Percentiles rank a stretch among this genome's conserved stretches.
Evolutionary conservation across 768 basidiomycete species (phyloP).

Genomic region (Boletus patriciae): DNA sequence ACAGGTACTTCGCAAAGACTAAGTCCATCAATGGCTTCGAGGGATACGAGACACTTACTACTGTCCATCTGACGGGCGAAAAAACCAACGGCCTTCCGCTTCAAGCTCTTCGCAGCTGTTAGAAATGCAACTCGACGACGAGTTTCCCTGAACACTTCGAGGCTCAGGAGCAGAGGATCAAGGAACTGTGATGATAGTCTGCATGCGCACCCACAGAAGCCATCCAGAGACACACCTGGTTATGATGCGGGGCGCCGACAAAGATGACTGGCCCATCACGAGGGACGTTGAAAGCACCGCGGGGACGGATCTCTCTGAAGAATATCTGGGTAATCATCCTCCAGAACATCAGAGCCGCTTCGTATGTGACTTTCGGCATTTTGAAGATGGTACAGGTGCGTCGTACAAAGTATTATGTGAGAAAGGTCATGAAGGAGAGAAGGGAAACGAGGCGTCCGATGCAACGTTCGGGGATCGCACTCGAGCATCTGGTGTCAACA

Average conservation of each 20-base stretch:
- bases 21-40: conserved; percentile 6
- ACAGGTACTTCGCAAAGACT: conserved; percentile 71
- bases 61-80: conserved; percentile 83
- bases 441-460: not conserved
- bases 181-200: conserved; percentile 63
- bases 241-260: conserved; percentile 89
- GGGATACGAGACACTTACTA: conserved; percentile 51
- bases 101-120: conserved; percentile 87
- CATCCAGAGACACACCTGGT: conserved; percentile 58
- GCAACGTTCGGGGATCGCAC: not conserved
- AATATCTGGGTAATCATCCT: conserved; percentile 85
- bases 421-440: conserved; percentile 13
- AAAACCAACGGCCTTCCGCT: conserved; percentile 73
- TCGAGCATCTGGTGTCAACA: conserved; percentile 22
- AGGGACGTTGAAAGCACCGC: conserved; percentile 95
- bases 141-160: conserved; percentile 85
- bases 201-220: conserved; percentile 8
- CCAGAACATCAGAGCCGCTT: conserved; percentile 83
- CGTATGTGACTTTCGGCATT: conserved; percentile 48
- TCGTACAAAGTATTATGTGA: conserved; percentile 7
- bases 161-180: conserved; percentile 81
- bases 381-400: conserved; percentile 3
- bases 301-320: conserved; percentile 92
- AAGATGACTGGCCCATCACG: conserved; percentile 88
- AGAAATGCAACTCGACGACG: conserved; percentile 81